Percentiles rank a stretch among this genome's conserved stretches.
These are phyloP conservation scores for Lachnellula arida DNA, from an alignment of 2,329 filamentous ascomycete genomes.

Conservation along the genomic window DNA sequence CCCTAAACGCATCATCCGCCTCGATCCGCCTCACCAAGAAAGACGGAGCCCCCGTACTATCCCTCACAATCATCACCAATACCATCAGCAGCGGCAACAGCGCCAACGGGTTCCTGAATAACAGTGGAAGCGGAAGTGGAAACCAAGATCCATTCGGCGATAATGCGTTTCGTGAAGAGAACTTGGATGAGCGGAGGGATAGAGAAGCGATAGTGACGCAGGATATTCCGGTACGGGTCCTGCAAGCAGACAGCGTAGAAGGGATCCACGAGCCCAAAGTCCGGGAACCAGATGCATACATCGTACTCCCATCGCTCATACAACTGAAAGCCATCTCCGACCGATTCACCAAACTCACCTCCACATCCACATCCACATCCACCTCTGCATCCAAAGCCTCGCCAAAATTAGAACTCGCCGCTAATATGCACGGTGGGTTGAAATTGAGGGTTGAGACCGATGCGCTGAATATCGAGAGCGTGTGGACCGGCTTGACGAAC, in stretches of 20 bases:
- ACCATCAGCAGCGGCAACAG: conserved; percentile 50
- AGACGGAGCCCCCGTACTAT: conserved; percentile 78
- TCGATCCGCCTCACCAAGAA: conserved; percentile 90
- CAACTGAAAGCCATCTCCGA: conserved; percentile 94
- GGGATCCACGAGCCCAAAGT: conserved; percentile 90
- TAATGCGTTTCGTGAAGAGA: conserved; percentile 42
- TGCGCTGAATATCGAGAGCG: conserved; percentile 75
- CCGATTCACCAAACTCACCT: conserved; percentile 83
- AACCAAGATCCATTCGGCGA: conserved; percentile 42
- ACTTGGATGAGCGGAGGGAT: conserved; percentile 57
- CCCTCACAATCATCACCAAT: conserved; percentile 81
- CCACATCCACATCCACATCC: conserved; percentile 13
- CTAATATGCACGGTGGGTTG: conserved; percentile 90
- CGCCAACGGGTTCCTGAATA: conserved; percentile 28
- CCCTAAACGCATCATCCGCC: conserved; percentile 73
- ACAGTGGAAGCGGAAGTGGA: conserved; percentile 25
- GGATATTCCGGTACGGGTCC: conserved; percentile 89
- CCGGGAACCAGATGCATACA: conserved; percentile 89
- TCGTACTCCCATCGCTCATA: conserved; percentile 78
- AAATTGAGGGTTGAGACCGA: conserved; percentile 78
- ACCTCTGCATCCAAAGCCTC: conserved; percentile 25
- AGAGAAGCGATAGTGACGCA: conserved; percentile 92
- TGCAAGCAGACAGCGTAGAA: conserved; percentile 79
- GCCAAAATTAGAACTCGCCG: conserved; percentile 77
- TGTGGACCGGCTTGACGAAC: conserved; percentile 83